A percentile compares a stretch with the other conserved stretches of the same genome.
Conservation (phyloP, 139 green algal species). For the Mesotaenium endlicherianum region DNA sequence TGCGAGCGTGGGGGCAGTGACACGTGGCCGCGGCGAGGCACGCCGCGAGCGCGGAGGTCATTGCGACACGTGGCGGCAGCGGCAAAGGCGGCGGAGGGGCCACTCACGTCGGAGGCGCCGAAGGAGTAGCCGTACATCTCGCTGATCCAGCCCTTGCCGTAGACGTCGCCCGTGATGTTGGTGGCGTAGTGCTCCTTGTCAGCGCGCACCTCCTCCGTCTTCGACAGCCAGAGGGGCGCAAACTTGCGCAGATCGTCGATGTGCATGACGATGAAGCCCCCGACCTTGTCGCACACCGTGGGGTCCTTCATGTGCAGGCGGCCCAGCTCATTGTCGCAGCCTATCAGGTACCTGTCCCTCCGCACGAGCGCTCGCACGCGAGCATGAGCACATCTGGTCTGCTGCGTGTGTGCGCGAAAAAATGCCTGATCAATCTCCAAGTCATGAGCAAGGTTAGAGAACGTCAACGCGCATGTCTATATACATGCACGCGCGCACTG, state of each 20-base stretch:
- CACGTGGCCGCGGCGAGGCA: no score
- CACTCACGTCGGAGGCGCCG: slow-evolving; percentile 30
- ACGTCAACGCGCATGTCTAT: no score
- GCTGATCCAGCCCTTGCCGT: slow-evolving; percentile 57
- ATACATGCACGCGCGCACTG: no score
- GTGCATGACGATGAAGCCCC: slow-evolving; percentile 42
- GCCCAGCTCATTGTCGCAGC: slow-evolving; percentile 40
- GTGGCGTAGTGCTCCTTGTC: slow-evolving; percentile 48
- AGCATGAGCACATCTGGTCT: no score
- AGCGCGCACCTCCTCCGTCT: slow-evolving; percentile 47
- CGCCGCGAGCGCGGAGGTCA: no score
- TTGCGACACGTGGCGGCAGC: no score
- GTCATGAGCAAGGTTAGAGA: no score
- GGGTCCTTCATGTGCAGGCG: slow-evolving; percentile 45
- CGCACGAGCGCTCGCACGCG: no score
- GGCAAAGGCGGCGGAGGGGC: background rate
- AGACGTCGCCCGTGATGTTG: slow-evolving; percentile 55
- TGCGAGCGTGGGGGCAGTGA: no score
- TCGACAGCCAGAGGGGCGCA: slow-evolving; percentile 39
- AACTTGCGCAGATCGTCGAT: slow-evolving; percentile 38
- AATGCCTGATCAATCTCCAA: no score
- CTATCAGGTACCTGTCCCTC: slow-evolving; percentile 38
- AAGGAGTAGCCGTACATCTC: slow-evolving; percentile 67
- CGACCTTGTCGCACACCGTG: slow-evolving; percentile 45
- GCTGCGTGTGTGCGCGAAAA: no score